A percentile compares a stretch with the other conserved stretches of the same genome.
These are phyloP conservation scores for Cyclotella baltica DNA, from an alignment of 108 stramenopile genomes.

Conservation along the genomic window DNA sequence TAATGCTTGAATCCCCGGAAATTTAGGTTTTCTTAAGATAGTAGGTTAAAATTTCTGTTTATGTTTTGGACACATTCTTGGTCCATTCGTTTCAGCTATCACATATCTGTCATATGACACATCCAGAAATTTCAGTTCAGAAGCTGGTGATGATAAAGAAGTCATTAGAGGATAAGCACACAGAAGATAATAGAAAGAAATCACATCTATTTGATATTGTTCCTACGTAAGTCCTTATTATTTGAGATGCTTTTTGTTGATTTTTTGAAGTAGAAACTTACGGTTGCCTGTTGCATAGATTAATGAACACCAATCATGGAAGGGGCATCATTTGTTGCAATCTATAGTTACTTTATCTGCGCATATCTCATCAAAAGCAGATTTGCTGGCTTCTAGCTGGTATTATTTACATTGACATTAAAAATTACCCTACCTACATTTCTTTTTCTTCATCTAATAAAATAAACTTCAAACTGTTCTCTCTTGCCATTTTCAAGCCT, in stretches of 20 bases:
- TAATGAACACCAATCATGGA: too few species aligned
- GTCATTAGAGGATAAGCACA: slow-evolving; percentile 93
- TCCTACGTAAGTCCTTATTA: slow-evolving; percentile 46
- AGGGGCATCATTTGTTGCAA: too few species aligned
- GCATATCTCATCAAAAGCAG: too few species aligned
- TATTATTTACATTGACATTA: too few species aligned
- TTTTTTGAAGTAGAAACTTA: too few species aligned
- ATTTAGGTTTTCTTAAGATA: slow-evolving; percentile 83
- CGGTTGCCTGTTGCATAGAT: too few species aligned
- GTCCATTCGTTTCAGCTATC: slow-evolving; percentile 55
- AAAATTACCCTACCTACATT: too few species aligned
- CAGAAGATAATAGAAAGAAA: slow-evolving; percentile 86
- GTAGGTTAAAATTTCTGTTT: slow-evolving; percentile 21
- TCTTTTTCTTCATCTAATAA: slow-evolving; percentile 27
- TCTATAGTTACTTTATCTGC: too few species aligned
- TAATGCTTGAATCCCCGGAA: slow-evolving; percentile 74
- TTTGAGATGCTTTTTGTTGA: too few species aligned
- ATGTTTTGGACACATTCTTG: background rate
- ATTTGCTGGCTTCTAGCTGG: too few species aligned
- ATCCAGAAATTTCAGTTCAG: background rate
- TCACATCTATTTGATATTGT: slow-evolving; percentile 79
- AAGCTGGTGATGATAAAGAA: slow-evolving; percentile 73
- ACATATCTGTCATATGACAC: slow-evolving; percentile 68
- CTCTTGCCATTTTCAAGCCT: slow-evolving; percentile 23
- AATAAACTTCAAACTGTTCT: slow-evolving; percentile 33